Evolutionary conservation across 345 rosid species (phyloP).

Genomic region (Bretschneidera sinensis): DNA sequence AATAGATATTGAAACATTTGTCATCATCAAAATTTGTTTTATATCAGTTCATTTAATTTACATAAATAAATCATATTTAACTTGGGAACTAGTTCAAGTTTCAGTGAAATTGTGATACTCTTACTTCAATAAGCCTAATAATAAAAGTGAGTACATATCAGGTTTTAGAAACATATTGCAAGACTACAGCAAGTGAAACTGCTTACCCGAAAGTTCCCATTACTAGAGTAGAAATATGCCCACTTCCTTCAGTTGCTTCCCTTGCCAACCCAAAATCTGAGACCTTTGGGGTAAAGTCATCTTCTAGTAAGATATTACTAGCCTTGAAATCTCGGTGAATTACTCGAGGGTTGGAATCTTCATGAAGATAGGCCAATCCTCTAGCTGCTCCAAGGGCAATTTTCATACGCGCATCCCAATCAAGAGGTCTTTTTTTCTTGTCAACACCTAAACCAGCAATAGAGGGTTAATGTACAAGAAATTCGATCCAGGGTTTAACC

Average conservation of each 20-base stretch:
- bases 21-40: neutral
- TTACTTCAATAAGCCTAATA: neutral
- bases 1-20: too few relatives aligned
- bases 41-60: too few relatives aligned
- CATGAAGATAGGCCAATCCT: conserved; percentile 98
- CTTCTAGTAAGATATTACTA: conserved; percentile 84
- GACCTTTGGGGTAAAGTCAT: conserved; percentile 93
- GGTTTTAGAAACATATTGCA: neutral
- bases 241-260: conserved; percentile 99
- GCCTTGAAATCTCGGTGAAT: conserved; percentile 99
- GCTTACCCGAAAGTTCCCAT: conserved; percentile 99
- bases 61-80: too few relatives aligned
- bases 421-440: conserved; percentile 68
- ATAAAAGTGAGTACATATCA: neutral
- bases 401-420: conserved; percentile 95
- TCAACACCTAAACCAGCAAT: conserved; percentile 61
- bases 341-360: conserved; percentile 97
- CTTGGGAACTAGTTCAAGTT: neutral
- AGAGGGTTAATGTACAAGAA: neutral
- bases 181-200: neutral
- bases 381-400: conserved; percentile 99
- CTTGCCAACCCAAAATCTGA: conserved; percentile 98
- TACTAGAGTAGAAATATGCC: conserved; percentile 91
- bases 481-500: neutral
- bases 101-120: neutral